phyloP scores from a whole-genome alignment of 202 grass and related monocot genomes.

The Zizania palustris region DNA sequence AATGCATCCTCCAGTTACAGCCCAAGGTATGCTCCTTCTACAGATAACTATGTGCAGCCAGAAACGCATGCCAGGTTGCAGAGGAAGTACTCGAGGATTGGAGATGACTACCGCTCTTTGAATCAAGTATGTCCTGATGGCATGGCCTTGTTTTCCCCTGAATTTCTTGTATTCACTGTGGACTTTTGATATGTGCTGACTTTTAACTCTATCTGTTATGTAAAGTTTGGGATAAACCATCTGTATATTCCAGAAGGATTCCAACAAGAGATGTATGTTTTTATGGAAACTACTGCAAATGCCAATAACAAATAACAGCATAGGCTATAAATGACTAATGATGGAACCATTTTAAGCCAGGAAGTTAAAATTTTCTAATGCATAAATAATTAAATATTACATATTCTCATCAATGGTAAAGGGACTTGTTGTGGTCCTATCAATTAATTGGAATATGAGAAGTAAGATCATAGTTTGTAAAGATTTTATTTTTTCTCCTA shows the following conservation, averaged over 20 bases:
- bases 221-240: constrained; percentile 22
- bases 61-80: constrained; percentile 52
- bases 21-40: constrained; percentile 48
- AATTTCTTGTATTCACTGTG: background rate
- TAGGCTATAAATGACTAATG: background rate
- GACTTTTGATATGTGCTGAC: background rate
- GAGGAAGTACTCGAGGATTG: constrained; percentile 74
- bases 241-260: background rate
- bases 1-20: constrained; percentile 42
- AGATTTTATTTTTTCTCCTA: constrained; percentile 18
- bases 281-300: background rate
- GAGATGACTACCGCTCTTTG: constrained; percentile 73
- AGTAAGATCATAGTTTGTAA: background rate
- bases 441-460: background rate
- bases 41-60: constrained; percentile 47
- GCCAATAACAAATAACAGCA: constrained; percentile 15
- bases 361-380: background rate
- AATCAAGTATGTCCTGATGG: constrained; percentile 54
- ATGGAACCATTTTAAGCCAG: too few relatives aligned
- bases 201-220: background rate
- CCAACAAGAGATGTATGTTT: background rate
- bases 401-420: background rate
- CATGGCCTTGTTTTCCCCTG: background rate
- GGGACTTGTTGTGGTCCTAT: constrained; percentile 9
- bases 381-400: background rate